Evolutionary conservation across 495 filamentous ascomycete genomes (phyloP), one percentile per base, ranked within the genome.

Genomic region (Penicillium daleae): DNA sequence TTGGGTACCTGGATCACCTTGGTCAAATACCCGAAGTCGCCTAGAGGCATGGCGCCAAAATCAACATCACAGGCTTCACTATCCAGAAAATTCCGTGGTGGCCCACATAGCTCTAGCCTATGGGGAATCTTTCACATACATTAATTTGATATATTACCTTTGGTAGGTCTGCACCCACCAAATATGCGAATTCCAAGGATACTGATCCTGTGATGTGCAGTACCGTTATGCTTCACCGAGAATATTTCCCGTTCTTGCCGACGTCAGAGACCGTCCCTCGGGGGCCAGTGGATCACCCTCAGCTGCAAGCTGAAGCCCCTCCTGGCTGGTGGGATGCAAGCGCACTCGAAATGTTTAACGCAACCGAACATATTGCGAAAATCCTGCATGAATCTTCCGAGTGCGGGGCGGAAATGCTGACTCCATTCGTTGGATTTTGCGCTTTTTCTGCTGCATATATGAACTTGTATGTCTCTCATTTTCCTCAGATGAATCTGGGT

Each of bases 341-440:
- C 22, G 66, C 68, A 31, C 31, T 58, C 5, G 68, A 66, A 37
- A 26, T 71, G 12, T 71, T 71, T 19, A 49, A 26, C 1, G 63
- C 68, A 12, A 56, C 68, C 13, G 65, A 64, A 51, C 39, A 60
- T 6, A 64, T 71, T 24, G 62, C 66, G 5, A 22, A 39, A n/a
- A 46, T 71, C 12, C 40, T 71, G 10, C 61, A 64, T 32, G 68
- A 68, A n/a, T 54, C 66, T 17, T 61, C 57, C 21, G 65, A 61
- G 15, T 67, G 63, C 31, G 68, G 66, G 13, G 51, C 57, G 3
- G 60, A 59, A 19, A 32, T 71, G 5, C 19, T 61, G 8, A 68
- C 66, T 3, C 68, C 68, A 15, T 71, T 71, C 54, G 66, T 68
- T 12, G 68, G 66, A 22, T 71, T 71, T n/a, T 68, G 68, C 59